A percentile compares a stretch with the other conserved stretches of the same genome.
phyloP scores from a whole-genome alignment of 192 early-diverging fungal genomes.

The Piromyces finnis region DNA sequence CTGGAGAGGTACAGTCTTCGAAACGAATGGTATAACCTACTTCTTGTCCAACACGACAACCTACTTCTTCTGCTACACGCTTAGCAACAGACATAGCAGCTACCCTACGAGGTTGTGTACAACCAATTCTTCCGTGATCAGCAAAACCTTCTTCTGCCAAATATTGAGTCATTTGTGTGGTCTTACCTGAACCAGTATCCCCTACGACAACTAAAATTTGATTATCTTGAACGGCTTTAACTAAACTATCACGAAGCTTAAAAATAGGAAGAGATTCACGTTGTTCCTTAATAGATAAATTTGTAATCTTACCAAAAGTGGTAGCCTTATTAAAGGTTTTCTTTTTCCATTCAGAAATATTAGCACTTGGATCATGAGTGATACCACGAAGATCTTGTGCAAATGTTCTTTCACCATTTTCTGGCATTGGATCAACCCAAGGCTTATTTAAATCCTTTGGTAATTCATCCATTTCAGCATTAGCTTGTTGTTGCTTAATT shows the following conservation, averaged over 20 bases:
- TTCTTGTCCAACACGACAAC: conserved; percentile 72
- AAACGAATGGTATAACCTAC: conserved; percentile 98
- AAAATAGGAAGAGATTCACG: conserved; percentile 75
- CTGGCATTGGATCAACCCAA: conserved; percentile 88
- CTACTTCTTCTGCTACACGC: conserved; percentile 94
- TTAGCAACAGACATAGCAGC: conserved; percentile 98
- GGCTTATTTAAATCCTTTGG: conserved; percentile 72
- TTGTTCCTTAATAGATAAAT: conserved; percentile 50
- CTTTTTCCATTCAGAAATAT: conserved; percentile 80
- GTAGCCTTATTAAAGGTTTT: conserved; percentile 63
- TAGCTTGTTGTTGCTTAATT: conserved; percentile 25
- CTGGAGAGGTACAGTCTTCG: conserved; percentile 84
- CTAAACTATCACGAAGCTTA: conserved; percentile 54
- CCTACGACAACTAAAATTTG: conserved; percentile 77
- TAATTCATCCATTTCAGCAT: conserved; percentile 48
- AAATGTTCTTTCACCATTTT: conserved; percentile 74
- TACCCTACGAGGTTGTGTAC: conserved; percentile 96
- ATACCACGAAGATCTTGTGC: conserved; percentile 78
- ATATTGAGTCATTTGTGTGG: conserved; percentile 97
- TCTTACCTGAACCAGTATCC: conserved; percentile 95
- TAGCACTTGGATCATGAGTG: conserved; percentile 19
- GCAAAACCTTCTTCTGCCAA: conserved; percentile 92
- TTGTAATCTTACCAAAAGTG: conserved; percentile 82
- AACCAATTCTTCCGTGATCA: conserved; percentile 73
- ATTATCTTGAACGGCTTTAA: conserved; percentile 60